Conservation (phyloP, 1,139 yeast species). For the Wickerhamiella pararugosa region DNA sequence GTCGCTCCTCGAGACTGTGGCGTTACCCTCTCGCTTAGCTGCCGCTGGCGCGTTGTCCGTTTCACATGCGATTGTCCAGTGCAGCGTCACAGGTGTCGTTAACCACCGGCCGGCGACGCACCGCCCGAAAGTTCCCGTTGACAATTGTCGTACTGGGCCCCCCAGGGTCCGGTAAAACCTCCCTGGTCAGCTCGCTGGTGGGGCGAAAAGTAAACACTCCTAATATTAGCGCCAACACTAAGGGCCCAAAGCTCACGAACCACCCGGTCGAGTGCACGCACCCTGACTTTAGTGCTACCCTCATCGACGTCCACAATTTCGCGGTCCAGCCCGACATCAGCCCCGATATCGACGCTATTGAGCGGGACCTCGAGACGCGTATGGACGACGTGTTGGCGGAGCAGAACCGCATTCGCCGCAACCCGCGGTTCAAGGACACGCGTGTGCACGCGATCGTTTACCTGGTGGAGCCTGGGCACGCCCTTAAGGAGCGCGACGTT, state of each 20-base stretch:
- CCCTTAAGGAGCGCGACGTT: constrained; percentile 66
- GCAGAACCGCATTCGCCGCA: constrained; percentile 92
- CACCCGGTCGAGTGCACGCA: constrained; percentile 32
- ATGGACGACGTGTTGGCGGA: constrained; percentile 86
- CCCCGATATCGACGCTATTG: constrained; percentile 85
- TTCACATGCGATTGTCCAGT: background rate
- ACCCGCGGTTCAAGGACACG: constrained; percentile 65
- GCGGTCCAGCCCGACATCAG: constrained; percentile 90
- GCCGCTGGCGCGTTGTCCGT: constrained; percentile 44
- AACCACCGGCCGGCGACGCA: constrained; percentile 35
- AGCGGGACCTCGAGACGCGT: constrained; percentile 87
- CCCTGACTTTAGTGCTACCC: constrained; percentile 28
- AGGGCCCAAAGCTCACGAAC: constrained; percentile 62
- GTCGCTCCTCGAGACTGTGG: constrained; percentile 65
- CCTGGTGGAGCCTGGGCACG: constrained; percentile 68
- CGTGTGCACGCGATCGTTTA: constrained; percentile 87
- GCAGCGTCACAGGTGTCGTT: constrained; percentile 1
- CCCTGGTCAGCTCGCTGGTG: constrained; percentile 78
- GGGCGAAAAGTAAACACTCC: constrained; percentile 50
- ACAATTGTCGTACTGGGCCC: constrained; percentile 15
- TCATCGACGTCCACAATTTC: constrained; percentile 93
- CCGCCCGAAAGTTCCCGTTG: constrained; percentile 19
- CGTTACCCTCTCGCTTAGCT: constrained; percentile 54
- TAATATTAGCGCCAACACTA: constrained; percentile 66
- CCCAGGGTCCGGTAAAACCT: constrained; percentile 52